Evolutionary conservation across 768 basidiomycete genomes (phyloP).

Genomic region (Daedalea quercina): DNA sequence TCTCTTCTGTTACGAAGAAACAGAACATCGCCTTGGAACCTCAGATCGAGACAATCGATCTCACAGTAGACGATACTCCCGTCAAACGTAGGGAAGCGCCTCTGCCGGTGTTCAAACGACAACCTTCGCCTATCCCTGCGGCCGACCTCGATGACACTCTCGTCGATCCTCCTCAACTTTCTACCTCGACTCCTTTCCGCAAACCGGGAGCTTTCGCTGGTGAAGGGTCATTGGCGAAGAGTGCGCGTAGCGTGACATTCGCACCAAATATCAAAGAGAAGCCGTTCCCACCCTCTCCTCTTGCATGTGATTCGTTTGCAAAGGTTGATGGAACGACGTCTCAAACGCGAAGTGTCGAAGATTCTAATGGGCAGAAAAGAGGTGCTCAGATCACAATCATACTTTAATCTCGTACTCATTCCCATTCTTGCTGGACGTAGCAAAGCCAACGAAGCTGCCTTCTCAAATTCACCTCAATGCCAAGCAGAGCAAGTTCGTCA

Average conservation of each 20-base stretch:
- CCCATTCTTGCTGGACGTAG: neutral
- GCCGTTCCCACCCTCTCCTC: neutral
- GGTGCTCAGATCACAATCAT: too few species aligned
- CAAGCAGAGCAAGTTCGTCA: neutral
- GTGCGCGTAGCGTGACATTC: neutral
- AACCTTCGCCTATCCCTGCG: neutral
- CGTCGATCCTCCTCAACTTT: neutral
- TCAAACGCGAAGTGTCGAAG: too few species aligned
- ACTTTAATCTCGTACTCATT: too few species aligned
- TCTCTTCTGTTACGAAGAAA: neutral
- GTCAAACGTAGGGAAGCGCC: neutral
- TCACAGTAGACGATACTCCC: slow-evolving; percentile 29
- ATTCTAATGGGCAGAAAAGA: too few species aligned
- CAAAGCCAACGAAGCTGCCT: neutral
- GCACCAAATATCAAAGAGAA: neutral
- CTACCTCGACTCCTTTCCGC: neutral
- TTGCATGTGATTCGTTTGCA: neutral
- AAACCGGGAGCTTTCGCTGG: neutral
- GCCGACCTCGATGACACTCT: neutral
- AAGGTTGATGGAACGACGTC: too few species aligned
- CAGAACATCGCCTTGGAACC: neutral
- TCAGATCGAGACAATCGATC: slow-evolving; percentile 34
- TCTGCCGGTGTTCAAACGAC: neutral
- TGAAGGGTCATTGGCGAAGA: neutral
- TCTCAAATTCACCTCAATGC: neutral